Evolutionary conservation across 345 rosid species (phyloP).

Genomic region (Arabis hirsuta): DNA sequence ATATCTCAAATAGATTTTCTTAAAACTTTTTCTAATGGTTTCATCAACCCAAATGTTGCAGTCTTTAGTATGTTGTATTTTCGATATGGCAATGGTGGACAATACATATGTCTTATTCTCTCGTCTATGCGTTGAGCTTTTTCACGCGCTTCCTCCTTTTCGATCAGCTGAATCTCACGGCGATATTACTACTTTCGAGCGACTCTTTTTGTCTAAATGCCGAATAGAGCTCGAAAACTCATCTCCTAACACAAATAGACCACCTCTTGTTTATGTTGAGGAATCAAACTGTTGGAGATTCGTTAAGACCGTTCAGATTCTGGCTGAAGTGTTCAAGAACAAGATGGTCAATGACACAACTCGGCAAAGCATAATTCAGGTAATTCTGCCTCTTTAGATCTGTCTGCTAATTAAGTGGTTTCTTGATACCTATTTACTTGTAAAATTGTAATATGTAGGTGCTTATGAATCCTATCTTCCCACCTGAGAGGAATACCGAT

Average conservation of each 20-base stretch:
- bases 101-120: slow-evolving; percentile 18
- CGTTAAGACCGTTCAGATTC: slow-evolving; percentile 26
- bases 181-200: slow-evolving; percentile 21
- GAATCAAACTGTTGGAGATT: slow-evolving; percentile 17
- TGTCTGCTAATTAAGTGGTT: neutral
- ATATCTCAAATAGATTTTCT: too few species aligned
- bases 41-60: neutral
- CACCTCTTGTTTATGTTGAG: slow-evolving; percentile 21
- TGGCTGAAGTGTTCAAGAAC: slow-evolving; percentile 24
- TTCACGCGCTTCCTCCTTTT: slow-evolving; percentile 20
- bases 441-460: slow-evolving; percentile 14
- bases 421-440: neutral
- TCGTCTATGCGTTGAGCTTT: slow-evolving; percentile 33
- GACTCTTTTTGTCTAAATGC: slow-evolving; percentile 22
- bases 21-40: slow-evolving; percentile 1
- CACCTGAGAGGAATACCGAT: slow-evolving; percentile 33
- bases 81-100: too few species aligned
- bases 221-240: slow-evolving; percentile 19
- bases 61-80: slow-evolving; percentile 29
- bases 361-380: slow-evolving; percentile 30
- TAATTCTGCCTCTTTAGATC: neutral
- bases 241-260: neutral
- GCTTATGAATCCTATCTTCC: slow-evolving; percentile 36
- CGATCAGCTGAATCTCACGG: slow-evolving; percentile 25
- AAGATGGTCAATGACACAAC: neutral